A percentile compares a stretch with the other conserved stretches of the same genome.
Evolutionary conservation across 225 moss, liverwort and hornwort genomes (phyloP).

Genomic region (Pseudoscleropodium purum): DNA sequence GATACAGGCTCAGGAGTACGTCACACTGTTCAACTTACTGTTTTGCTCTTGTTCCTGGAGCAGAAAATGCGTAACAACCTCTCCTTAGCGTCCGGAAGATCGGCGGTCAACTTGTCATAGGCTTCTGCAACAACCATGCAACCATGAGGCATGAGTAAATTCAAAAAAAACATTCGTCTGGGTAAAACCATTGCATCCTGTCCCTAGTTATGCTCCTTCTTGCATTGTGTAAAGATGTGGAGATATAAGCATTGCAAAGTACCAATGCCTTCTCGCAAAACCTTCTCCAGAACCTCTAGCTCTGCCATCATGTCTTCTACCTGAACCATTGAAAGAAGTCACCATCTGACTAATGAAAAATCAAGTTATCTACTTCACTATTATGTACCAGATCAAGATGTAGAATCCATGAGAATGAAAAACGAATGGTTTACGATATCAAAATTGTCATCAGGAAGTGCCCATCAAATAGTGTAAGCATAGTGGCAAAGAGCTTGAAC

Average conservation of each 20-base stretch:
- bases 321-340: constrained; percentile 1
- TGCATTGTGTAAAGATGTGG: background rate
- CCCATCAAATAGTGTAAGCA: background rate
- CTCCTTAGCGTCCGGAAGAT: constrained; percentile 47
- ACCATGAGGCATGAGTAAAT: background rate
- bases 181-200: background rate
- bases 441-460: background rate
- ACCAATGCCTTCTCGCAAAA: constrained; percentile 58
- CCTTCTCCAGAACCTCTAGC: constrained; percentile 55
- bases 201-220: background rate
- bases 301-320: constrained; percentile 51
- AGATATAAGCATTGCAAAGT: background rate
- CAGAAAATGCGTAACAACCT: constrained; percentile 53
- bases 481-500: background rate
- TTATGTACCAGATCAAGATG: background rate
- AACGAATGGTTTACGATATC: background rate
- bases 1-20: background rate
- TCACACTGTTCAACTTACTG: constrained; percentile 26
- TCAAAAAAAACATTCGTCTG: background rate
- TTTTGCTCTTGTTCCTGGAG: constrained; percentile 69
- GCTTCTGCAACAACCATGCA: constrained; percentile 42
- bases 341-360: background rate
- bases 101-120: constrained; percentile 48
- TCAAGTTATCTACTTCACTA: background rate
- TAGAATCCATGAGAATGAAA: background rate